Evolutionary conservation across 2,329 filamentous ascomycete genomes (phyloP).

Genomic region (Talaromyces sp.): DNA sequence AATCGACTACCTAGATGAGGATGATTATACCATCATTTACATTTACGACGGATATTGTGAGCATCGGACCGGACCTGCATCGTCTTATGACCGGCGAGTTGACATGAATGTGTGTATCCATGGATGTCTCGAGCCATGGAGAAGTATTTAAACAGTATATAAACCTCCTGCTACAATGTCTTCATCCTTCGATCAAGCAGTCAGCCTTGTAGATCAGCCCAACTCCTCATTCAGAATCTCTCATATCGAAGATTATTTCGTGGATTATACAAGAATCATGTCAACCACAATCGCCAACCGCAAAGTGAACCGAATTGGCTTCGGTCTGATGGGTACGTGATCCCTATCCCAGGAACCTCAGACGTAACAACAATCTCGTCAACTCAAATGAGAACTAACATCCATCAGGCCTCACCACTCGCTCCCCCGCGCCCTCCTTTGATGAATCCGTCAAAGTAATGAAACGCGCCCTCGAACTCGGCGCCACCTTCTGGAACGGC

Average conservation of each 20-base stretch:
- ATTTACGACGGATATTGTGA: background rate
- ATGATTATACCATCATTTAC: background rate
- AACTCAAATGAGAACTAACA: background rate
- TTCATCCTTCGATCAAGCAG: background rate
- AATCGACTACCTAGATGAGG: background rate
- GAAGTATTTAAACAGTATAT: background rate
- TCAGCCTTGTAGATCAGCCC: background rate
- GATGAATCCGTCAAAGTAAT: slow-evolving; percentile 44
- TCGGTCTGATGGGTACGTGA: slow-evolving; percentile 55
- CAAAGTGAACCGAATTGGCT: slow-evolving; percentile 52
- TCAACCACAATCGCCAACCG: slow-evolving; percentile 1
- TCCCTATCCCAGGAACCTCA: background rate
- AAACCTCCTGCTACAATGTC: background rate
- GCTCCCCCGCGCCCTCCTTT: background rate
- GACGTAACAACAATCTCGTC: background rate
- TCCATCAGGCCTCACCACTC: background rate
- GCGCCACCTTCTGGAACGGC: slow-evolving; percentile 59
- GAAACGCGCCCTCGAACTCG: slow-evolving; percentile 51
- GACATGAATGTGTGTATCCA: background rate
- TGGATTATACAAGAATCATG: background rate
- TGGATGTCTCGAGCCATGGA: background rate
- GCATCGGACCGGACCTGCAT: background rate
- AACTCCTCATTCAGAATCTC: background rate
- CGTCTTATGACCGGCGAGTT: background rate
- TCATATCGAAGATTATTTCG: background rate